Percentiles rank a stretch among this genome's conserved stretches.
phyloP scores from a whole-genome alignment of 2,329 filamentous ascomycete genomes.

The Colletotrichum sp. region DNA sequence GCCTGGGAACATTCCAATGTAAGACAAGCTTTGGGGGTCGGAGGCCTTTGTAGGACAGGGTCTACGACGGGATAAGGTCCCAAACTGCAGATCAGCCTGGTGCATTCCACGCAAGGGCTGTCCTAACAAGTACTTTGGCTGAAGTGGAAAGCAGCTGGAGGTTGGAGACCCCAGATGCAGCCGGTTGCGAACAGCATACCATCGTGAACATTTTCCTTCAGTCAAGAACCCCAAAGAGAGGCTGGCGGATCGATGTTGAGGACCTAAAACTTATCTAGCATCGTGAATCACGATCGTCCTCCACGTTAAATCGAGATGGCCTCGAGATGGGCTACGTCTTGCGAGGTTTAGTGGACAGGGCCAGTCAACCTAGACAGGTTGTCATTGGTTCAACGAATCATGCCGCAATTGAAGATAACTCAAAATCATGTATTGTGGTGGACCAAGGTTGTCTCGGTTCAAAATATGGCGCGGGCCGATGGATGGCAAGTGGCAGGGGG shows the following conservation, averaged over 20 bases:
- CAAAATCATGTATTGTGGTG: slow-evolving; percentile 1
- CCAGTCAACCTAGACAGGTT: neutral
- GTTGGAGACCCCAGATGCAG: neutral
- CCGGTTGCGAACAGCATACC: neutral
- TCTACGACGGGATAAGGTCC: neutral
- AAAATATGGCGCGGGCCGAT: neutral
- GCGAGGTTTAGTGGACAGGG: neutral
- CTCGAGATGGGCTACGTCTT: neutral
- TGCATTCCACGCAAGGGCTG: slow-evolving; percentile 6
- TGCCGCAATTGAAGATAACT: neutral
- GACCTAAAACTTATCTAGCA: neutral
- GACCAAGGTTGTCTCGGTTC: neutral
- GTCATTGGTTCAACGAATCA: neutral
- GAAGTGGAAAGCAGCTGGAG: neutral
- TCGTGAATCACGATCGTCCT: neutral
- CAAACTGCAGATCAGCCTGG: neutral
- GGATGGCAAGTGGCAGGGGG: neutral
- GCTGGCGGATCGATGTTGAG: neutral
- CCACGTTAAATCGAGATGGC: neutral
- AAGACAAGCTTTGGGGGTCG: neutral
- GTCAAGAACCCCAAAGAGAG: neutral
- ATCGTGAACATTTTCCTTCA: neutral
- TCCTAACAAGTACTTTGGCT: neutral
- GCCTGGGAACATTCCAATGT: slow-evolving; percentile 1
- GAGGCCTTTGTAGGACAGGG: neutral